phyloP scores from a whole-genome alignment of 2,329 filamentous ascomycete genomes.

The Nemania sp. region DNA sequence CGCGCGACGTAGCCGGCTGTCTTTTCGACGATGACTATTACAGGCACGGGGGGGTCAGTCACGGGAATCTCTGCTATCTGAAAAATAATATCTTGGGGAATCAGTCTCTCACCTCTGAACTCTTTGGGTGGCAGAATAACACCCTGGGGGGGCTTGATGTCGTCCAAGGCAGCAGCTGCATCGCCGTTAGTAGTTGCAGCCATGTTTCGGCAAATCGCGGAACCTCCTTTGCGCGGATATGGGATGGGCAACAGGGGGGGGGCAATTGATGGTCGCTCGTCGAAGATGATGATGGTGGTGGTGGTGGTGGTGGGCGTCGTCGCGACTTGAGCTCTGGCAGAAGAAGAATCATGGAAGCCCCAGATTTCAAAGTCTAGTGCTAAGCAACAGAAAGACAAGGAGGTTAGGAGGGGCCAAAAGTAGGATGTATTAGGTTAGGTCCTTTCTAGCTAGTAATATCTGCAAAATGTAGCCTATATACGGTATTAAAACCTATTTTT shows the following conservation, averaged over 20 bases:
- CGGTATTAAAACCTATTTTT: too few relatives aligned
- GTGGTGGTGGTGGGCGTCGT: conserved; percentile 28
- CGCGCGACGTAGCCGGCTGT: conserved; percentile 87
- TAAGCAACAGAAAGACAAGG: too few relatives aligned
- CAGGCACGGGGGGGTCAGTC: conserved; percentile 12
- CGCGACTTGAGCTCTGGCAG: conserved; percentile 29
- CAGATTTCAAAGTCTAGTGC: too few relatives aligned
- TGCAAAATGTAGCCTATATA: too few relatives aligned
- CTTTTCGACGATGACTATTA: conserved; percentile 74
- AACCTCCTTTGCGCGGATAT: conserved; percentile 35
- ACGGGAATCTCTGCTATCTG: background rate
- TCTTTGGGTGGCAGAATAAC: conserved; percentile 88
- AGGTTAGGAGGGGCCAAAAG: too few relatives aligned
- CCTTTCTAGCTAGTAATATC: too few relatives aligned
- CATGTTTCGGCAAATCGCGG: conserved; percentile 41
- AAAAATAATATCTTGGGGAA: background rate
- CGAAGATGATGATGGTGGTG: conserved; percentile 23
- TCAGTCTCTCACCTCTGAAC: conserved; percentile 71
- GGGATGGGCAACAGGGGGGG: background rate
- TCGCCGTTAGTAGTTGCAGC: conserved; percentile 56
- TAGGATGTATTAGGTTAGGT: too few relatives aligned
- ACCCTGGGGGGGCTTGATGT: conserved; percentile 78
- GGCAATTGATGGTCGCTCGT: conserved; percentile 11
- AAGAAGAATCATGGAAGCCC: conserved; percentile 17
- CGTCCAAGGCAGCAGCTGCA: conserved; percentile 59